phyloP scores from a whole-genome alignment of 179 eudicot species.

The Patellifolia procumbens region DNA sequence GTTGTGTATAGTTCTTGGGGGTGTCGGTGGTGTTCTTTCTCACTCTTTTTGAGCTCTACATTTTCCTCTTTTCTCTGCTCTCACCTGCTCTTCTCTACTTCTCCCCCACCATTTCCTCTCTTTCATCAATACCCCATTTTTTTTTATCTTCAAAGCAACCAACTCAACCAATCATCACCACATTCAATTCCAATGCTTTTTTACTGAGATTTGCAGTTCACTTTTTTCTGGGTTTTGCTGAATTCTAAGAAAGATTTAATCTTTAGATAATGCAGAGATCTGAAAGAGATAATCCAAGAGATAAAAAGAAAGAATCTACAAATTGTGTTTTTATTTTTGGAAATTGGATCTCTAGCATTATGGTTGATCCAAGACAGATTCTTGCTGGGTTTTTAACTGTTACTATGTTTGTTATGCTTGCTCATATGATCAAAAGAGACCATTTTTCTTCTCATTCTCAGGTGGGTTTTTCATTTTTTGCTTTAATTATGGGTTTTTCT shows the following conservation, averaged over 20 bases:
- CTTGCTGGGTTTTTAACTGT: conserved; percentile 83
- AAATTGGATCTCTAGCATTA: conserved; percentile 45
- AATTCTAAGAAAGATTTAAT: background rate
- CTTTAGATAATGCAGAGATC: conserved; percentile 35
- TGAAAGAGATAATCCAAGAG: conserved; percentile 29
- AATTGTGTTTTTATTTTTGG: conserved; percentile 23
- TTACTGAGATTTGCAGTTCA: background rate
- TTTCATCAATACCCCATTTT: background rate
- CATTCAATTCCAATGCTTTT: conserved; percentile 5
- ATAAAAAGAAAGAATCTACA: conserved; percentile 27
- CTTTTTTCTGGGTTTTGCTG: background rate
- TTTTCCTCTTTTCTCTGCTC: conserved; percentile 5
- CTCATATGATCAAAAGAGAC: conserved; percentile 81
- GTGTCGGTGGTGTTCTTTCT: conserved; percentile 29
- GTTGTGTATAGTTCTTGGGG: background rate
- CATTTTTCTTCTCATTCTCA: conserved; percentile 53
- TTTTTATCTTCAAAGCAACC: background rate
- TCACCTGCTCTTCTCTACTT: background rate
- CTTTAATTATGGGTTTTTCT: background rate
- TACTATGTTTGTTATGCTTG: conserved; percentile 96
- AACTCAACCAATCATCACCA: background rate
- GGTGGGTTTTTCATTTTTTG: conserved; percentile 26
- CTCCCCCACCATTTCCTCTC: conserved; percentile 7
- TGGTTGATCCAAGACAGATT: conserved; percentile 87
- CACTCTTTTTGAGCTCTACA: background rate